Evolutionary conservation across 495 filamentous ascomycete species (phyloP), one percentile per base, ranked within the genome.

Genomic region (Aspergillus bridgeri): DNA sequence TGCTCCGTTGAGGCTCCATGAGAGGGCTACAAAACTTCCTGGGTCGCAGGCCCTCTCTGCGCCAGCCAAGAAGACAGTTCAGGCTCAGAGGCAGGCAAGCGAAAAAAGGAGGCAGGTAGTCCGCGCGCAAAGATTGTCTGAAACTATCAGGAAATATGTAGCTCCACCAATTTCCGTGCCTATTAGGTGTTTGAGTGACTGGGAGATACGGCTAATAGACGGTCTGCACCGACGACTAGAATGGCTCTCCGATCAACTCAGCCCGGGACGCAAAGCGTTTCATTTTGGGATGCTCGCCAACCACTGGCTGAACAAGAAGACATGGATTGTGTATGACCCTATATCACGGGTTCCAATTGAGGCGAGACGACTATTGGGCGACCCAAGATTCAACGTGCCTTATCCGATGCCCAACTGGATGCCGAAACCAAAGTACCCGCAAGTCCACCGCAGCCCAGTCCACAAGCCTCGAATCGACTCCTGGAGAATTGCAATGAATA

Each of bases 231-330:
- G 75, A 47, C 73, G 69, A 51, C 61, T 79, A 9, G 54, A 64
- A 5, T 79, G 76, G 76, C 55, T 72, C n/a, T 60, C 65, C 23
- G 60, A 69, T 29, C 75, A 79, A 58, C 60, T 70, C 15, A 72
- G 61, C 6, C 74, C 76, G 3, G 76, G 76, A 8, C 64, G 69
- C 53, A 74, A 69, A 51, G 70, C 75, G 5, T 79, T 70, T 52
- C 74, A 77, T 48, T 78, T 79, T 52, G 59, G 73, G 13, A 54
- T 72, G 20, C 70, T 79, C 38, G 65, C 75, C 23, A 78, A 76
- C 33, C 75, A 78, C 54, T 79, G 75, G 75, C 33, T 78, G 23
- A 79, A 77, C 46, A 63, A 56, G 43, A 65, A 69, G 24, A 75
- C 74, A 5, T 75, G 74, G 75, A 44, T 76, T 22, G 73, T 79